phyloP scores from a whole-genome alignment of 352 stramenopile genomes.

The Globisporangium middletonii region DNA sequence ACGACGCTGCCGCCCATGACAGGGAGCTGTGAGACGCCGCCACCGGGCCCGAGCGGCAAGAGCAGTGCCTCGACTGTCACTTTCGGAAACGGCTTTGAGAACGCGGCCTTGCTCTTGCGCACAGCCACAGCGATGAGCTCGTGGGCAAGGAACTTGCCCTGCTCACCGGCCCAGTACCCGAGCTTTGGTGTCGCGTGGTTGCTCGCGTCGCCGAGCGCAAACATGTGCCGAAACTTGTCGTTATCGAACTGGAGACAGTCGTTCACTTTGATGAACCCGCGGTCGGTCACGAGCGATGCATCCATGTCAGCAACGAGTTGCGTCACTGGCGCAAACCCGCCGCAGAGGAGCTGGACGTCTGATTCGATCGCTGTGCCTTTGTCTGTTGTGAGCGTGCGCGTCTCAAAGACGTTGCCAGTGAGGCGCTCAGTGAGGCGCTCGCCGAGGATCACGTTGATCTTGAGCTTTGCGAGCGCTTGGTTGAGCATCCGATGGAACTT shows the following conservation, averaged over 20 bases:
- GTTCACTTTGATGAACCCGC: constrained; percentile 44
- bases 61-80: constrained; percentile 24
- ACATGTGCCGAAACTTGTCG: constrained; percentile 38
- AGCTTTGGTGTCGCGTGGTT: constrained; percentile 44
- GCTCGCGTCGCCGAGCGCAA: constrained; percentile 48
- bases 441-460: too few species aligned
- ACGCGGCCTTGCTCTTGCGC: constrained; percentile 13
- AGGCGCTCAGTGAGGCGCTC: constrained; percentile 43
- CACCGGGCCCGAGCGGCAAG: constrained; percentile 24
- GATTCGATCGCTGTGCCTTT: constrained; percentile 40
- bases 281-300: constrained; percentile 27
- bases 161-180: constrained; percentile 28
- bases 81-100: constrained; percentile 26
- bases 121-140: constrained; percentile 23
- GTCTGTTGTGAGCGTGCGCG: constrained; percentile 29
- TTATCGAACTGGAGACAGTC: constrained; percentile 36
- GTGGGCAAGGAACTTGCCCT: constrained; percentile 33
- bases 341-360: constrained; percentile 50
- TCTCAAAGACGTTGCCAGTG: constrained; percentile 22
- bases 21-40: constrained; percentile 38
- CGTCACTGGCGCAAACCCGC: constrained; percentile 19
- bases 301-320: constrained; percentile 32
- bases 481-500: too few species aligned
- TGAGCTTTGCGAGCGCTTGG: too few species aligned
- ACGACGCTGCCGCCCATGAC: constrained; percentile 31